Percentiles rank a stretch among this genome's conserved stretches.
Conservation (phyloP, 1,284 basidiomycete species). For the Cryptococcus neoformans region DNA sequence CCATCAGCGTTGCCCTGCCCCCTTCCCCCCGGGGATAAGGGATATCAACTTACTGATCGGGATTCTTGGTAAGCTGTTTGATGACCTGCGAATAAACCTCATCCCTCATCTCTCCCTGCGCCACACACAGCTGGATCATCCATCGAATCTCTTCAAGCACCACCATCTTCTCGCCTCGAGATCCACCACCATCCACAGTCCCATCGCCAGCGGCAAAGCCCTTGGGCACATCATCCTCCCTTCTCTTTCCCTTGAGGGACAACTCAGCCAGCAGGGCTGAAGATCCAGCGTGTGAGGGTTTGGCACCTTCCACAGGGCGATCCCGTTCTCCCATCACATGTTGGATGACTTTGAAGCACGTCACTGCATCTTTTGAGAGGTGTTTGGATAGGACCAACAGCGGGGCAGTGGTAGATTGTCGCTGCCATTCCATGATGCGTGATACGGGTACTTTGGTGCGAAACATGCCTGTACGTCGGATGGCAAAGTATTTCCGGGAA, state of each 20-base stretch:
- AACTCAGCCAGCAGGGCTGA: constrained; percentile 6
- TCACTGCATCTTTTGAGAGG: constrained; percentile 63
- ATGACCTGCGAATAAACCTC: constrained; percentile 89
- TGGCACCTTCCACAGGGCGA: constrained; percentile 47
- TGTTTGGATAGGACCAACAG: constrained; percentile 64
- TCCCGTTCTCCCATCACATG: constrained; percentile 89
- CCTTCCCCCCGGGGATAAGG: background rate
- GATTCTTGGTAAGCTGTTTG: constrained; percentile 82
- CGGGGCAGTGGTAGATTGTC: constrained; percentile 66
- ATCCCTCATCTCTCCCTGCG: constrained; percentile 76
- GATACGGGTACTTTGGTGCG: constrained; percentile 68
- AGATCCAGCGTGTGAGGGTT: constrained; percentile 6
- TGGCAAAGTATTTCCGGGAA: constrained; percentile 83
- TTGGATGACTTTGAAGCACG: constrained; percentile 82
- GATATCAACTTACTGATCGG: constrained; percentile 60
- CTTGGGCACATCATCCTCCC: constrained; percentile 6
- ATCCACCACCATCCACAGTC: background rate
- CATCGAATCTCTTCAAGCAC: constrained; percentile 81
- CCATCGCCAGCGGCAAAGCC: constrained; percentile 9
- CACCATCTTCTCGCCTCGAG: constrained; percentile 32
- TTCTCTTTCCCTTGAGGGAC: constrained; percentile 8
- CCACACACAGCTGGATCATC: constrained; percentile 72
- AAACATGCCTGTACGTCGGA: constrained; percentile 72
- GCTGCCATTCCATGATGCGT: constrained; percentile 87
- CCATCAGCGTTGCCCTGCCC: background rate